Base-by-base conservation (phyloP, 805 yeast species). In the Jamesozyma lodderae region DNA sequence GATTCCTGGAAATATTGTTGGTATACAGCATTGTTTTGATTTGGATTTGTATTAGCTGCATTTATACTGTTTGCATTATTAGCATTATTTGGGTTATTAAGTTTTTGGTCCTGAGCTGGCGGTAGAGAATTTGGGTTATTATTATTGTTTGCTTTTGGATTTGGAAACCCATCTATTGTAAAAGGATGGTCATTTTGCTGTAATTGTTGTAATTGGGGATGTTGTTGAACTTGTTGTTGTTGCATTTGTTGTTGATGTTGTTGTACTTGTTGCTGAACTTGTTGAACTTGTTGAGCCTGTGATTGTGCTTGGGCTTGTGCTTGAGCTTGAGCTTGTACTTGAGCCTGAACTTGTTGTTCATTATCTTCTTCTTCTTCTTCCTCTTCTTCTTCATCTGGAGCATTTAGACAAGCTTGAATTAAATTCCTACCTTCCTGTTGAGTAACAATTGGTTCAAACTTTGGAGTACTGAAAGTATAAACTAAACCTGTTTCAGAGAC, bases 401-500 rank as follows among this genome's bases (percentile, higher is more conserved):
- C 97, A 62, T 90, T 88, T 56, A 90, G 70, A 62, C 98, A 92
- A 10, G 96, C 95, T 68, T 92, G 38, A 57, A 90, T 90, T 56
- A 90, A 74, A 63, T 88, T 88, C 63, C 92, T 88, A 50, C 98
- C 98, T 67, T 92, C 98, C 37, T 94, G 81, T 64, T 90, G 88
- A 30, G 97, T 92, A 37, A 92, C 98, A 52, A 92, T 74, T 7
- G 98, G 98, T 66, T 92, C 97, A 58, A 92, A 77, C 65, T 92
- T 92, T 42, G 98, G 98, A n/a, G 98, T 92, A 41, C 97, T 90
- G 63, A 92, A 92, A 16, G 98, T 92, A 65, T 92, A 92, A 39
- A 92, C 98, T 45, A 92, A 77, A 13, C 98, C 98, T n/a, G 98
- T 92, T 63, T 92, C 98, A 38, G 94, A 81, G 22, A 92, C 98